These are phyloP conservation scores for Mycosarcoma mackinlayi DNA, from an alignment of 1,284 basidiomycete genomes.

Conservation along the genomic window DNA sequence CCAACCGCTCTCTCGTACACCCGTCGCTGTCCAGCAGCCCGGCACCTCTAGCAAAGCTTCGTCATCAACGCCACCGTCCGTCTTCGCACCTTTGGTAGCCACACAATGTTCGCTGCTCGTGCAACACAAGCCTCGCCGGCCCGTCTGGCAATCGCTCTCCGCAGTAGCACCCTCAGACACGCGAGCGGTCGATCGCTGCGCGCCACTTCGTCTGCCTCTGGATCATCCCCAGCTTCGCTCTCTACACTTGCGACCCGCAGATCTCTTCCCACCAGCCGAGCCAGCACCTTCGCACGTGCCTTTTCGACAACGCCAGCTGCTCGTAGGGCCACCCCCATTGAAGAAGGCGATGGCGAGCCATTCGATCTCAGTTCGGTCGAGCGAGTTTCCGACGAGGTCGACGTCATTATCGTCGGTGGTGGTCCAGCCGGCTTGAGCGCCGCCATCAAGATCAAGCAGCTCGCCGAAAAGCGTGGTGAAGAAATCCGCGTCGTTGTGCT, in stretches of 20 bases:
- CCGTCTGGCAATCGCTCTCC: conserved; percentile 35
- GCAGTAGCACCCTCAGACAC: conserved; percentile 11
- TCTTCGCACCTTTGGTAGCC: too few relatives aligned
- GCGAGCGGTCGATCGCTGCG: conserved; percentile 28
- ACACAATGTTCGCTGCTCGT: conserved; percentile 39
- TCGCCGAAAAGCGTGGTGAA: conserved; percentile 80
- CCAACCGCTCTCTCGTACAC: too few relatives aligned
- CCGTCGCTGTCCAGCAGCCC: too few relatives aligned
- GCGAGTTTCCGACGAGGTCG: conserved; percentile 76
- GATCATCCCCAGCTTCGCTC: conserved; percentile 20
- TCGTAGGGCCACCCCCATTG: conserved; percentile 46
- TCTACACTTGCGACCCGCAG: conserved; percentile 23
- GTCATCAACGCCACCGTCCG: too few relatives aligned
- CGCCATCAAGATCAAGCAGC: conserved; percentile 95
- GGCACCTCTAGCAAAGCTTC: too few relatives aligned
- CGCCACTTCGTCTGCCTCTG: conserved; percentile 20
- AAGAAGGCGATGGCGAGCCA: conserved; percentile 57
- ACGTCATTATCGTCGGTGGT: conserved; percentile 95
- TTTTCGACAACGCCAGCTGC: conserved; percentile 37
- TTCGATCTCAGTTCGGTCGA: conserved; percentile 65
- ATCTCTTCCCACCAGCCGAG: conserved; percentile 12
- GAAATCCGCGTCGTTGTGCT: conserved; percentile 91
- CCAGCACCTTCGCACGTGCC: conserved; percentile 23
- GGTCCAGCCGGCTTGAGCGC: conserved; percentile 95
- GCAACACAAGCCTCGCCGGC: conserved; percentile 38